Evolutionary conservation across 768 basidiomycete species (phyloP), one percentile per base, ranked within the genome.

Genomic region (Naganishia vishniacii): DNA sequence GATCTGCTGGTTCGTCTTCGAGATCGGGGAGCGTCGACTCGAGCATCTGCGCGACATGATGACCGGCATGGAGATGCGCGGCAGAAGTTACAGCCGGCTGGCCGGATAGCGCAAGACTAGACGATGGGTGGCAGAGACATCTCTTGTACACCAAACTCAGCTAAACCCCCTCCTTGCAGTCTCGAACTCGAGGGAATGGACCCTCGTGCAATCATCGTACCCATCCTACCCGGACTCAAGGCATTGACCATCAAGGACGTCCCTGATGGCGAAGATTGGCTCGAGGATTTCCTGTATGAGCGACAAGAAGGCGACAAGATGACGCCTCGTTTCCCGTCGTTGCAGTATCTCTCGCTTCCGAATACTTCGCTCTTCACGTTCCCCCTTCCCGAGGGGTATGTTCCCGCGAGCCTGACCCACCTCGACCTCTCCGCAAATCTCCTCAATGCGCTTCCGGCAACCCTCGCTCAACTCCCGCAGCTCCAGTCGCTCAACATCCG

Each of bases 401-500:
- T 32, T 18, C 23, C 28, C 28, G 28, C 56, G 15, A 51, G 60
- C 6, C 78, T 97, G 44, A 87, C 86, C 0, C 84, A 89, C 74
- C 84, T 94, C 67, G 90, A 94, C 77, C 82, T 94, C 44, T 92
- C 91, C 20, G 88, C 88, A 44, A 95, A 95, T 75, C 84, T 95
- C 18, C 83, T 97, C 48, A 85, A 92, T 44, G 88, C 89, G 31
- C 82, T 93, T n/a, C 91, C 91, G 0, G 76, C 86, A 1, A 88
- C 86, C 23, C 82, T 94, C 32, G 82, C 85, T 16, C 73, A 80
- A 5, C 83, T 99, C 25, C 84, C 86, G 71, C 88, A 86, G 67
- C 87, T 99, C 59, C 78, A 85, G 60, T 89, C 88, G n/a, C 86
- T 99, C 70, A 93, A 95, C 78, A 84, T 99, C n/a, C 82, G 89